Evolutionary conservation across 2,329 filamentous ascomycete genomes (phyloP), one percentile per base, ranked within the genome.

Genomic region (Exophiala aquamarina): DNA sequence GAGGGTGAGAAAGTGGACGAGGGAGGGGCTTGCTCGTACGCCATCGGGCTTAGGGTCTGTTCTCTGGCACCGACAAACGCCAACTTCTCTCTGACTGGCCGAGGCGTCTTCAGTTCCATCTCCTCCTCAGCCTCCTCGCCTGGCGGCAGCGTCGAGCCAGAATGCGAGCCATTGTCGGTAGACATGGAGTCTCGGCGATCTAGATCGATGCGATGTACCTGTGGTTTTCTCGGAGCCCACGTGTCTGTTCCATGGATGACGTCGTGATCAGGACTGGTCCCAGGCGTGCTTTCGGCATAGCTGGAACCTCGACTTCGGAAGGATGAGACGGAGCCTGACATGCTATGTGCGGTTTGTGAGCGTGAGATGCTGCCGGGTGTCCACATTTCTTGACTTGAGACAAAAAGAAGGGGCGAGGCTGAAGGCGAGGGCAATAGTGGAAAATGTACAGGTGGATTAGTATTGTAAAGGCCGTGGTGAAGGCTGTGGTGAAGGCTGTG

Each of bases 71-170:
- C 17, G 35, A 38, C 4, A 48, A 44, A 21, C 44, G 35, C 35
- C 11, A 37, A 17, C 20, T 37, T 37, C 14, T 19, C 10, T 18
- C 35, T 37, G 35, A 37, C 17, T 13, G 35, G 10, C 35, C 18
- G 47, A 6, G 51, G 51, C 11, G 51, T 54, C 38, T 54, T 54
- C 13, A 50, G 28, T 18, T 54, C 47, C 33, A 47, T 28, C 9
- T 54, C 47, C 7, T 49, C 41, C 11, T 50, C 47, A 10, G 28
- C 18, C 13, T 35, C 20, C 19, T 17, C 5, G 11, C 37, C 42
- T 28, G 33, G 31, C 9, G 39, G 26, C 14, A 42, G 39, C 6
- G 39, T 42, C 18, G 39, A 42, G 26, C 20, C 33, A 41, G 33
- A 38, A 26, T 26, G 23, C 11, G 23, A 26, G 23, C 23, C 23